Evolutionary conservation across 2,329 filamentous ascomycete species (phyloP).

Genomic region (Exophiala oligosperma): DNA sequence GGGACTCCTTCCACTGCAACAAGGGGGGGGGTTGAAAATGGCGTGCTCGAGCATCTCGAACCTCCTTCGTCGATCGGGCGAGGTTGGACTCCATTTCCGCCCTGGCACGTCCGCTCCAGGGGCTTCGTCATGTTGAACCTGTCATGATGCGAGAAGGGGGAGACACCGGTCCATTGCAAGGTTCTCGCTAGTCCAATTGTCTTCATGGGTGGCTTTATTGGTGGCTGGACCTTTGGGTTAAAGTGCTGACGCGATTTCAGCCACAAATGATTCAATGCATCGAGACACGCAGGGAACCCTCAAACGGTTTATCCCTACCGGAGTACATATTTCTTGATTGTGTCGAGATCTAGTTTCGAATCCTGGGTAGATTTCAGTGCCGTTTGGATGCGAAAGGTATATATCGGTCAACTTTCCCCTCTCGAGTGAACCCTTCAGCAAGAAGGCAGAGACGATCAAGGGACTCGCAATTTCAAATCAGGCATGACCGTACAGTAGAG

Average conservation of each 20-base stretch:
- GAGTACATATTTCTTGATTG: no score
- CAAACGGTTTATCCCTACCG: no score
- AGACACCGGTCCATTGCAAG: neutral
- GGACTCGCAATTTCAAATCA: no score
- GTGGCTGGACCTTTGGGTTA: neutral
- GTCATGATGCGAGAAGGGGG: neutral
- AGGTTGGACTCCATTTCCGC: neutral
- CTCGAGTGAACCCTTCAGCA: no score
- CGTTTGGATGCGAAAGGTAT: no score
- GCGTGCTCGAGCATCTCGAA: conserved; percentile 3
- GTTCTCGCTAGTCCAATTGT: conserved; percentile 7
- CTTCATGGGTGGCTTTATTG: neutral
- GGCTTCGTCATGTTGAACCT: conserved; percentile 5
- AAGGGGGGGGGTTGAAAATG: conserved; percentile 2
- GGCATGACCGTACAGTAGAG: no score
- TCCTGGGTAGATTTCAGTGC: no score
- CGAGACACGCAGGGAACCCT: neutral
- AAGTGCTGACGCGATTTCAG: conserved; percentile 19
- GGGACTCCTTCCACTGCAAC: neutral
- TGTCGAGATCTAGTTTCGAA: no score
- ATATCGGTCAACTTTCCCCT: no score
- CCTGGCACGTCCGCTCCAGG: neutral
- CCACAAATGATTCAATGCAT: conserved; percentile 3
- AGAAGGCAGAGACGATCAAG: no score
- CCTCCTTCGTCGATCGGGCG: conserved; percentile 7